Evolutionary conservation across 1,284 basidiomycete genomes (phyloP).

Genomic region (Boletellus deceptivus): DNA sequence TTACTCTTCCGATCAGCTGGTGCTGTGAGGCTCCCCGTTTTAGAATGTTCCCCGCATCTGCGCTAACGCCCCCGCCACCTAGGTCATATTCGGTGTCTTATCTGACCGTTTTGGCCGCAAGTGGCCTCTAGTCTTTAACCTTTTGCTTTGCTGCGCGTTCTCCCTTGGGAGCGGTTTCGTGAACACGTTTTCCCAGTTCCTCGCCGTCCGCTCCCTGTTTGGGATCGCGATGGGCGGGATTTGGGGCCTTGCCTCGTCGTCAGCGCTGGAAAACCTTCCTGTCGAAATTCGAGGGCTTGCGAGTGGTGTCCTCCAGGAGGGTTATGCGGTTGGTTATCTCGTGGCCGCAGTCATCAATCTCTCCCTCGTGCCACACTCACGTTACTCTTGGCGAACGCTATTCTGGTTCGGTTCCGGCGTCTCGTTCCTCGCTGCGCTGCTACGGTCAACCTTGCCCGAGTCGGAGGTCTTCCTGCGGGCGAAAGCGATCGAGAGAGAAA

Average conservation of each 20-base stretch:
- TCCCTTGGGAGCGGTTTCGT: constrained; percentile 79
- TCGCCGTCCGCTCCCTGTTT: constrained; percentile 74
- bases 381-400: constrained; percentile 56
- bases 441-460: constrained; percentile 80
- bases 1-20: constrained; percentile 87
- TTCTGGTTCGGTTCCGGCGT: constrained; percentile 75
- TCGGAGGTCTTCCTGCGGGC: constrained; percentile 72
- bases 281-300: constrained; percentile 83
- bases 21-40: constrained; percentile 48
- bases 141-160: constrained; percentile 69
- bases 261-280: constrained; percentile 88
- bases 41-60: not conserved
- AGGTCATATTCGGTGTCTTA: constrained; percentile 75
- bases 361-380: constrained; percentile 56
- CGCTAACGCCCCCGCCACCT: not conserved
- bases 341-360: constrained; percentile 77
- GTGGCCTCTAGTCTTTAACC: constrained; percentile 85
- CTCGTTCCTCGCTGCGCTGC: constrained; percentile 68
- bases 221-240: constrained; percentile 88
- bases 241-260: constrained; percentile 75
- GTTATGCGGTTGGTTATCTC: constrained; percentile 69
- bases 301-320: constrained; percentile 83
- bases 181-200: constrained; percentile 65
- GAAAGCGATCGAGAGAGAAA: constrained; percentile 47
- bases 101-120: constrained; percentile 90